These are phyloP conservation scores for Kwoniella europaea DNA, from an alignment of 768 basidiomycete genomes.

Conservation along the genomic window DNA sequence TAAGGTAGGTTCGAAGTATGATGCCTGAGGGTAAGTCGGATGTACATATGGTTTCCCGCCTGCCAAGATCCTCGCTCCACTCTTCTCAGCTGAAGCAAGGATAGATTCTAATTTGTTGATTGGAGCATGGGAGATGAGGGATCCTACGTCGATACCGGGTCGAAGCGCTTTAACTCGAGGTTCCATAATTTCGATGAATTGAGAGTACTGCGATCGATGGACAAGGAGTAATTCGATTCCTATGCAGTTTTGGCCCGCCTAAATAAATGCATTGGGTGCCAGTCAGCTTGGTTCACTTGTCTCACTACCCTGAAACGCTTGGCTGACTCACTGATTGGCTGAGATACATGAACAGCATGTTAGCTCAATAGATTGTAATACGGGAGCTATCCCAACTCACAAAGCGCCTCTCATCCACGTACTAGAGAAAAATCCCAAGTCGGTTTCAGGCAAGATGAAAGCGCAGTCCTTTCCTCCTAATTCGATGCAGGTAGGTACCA, in stretches of 20 bases:
- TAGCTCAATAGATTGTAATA: background rate
- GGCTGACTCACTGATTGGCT: constrained; percentile 46
- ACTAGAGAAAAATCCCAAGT: constrained; percentile 77
- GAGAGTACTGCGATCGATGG: constrained; percentile 75
- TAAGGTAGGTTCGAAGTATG: constrained; percentile 86
- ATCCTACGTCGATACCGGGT: constrained; percentile 79
- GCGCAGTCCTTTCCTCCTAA: constrained; percentile 97
- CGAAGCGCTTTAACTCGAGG: constrained; percentile 70
- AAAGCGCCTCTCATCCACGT: constrained; percentile 89
- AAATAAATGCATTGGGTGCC: background rate
- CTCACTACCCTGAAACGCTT: background rate
- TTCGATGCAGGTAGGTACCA: constrained; percentile 91
- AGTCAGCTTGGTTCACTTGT: background rate
- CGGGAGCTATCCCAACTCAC: constrained; percentile 62
- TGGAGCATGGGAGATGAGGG: constrained; percentile 78
- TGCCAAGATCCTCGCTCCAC: constrained; percentile 68
- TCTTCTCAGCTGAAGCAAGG: constrained; percentile 70
- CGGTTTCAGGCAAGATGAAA: constrained; percentile 82
- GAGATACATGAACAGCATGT: background rate
- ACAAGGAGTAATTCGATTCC: constrained; percentile 93
- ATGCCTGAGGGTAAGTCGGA: constrained; percentile 70
- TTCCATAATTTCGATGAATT: constrained; percentile 69
- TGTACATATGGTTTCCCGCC: constrained; percentile 74
- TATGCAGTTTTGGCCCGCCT: constrained; percentile 89
- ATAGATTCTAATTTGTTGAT: constrained; percentile 73